These are phyloP conservation scores for Talaromyces marneffei DNA, from an alignment of 2,329 filamentous ascomycete genomes.

Conservation along the genomic window DNA sequence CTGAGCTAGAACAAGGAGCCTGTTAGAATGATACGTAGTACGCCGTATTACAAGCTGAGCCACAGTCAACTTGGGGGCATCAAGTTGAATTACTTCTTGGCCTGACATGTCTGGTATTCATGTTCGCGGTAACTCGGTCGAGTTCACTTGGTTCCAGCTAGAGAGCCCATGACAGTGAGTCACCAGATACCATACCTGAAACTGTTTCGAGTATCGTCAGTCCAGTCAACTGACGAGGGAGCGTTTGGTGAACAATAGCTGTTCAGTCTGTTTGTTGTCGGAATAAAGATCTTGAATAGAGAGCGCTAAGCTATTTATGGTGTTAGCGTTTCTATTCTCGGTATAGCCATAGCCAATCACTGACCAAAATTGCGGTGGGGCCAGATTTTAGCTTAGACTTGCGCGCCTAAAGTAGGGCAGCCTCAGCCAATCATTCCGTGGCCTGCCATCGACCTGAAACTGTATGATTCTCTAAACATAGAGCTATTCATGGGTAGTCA, in stretches of 20 bases:
- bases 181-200: background rate
- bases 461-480: background rate
- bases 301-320: background rate
- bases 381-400: background rate
- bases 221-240: background rate
- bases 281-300: background rate
- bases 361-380: background rate
- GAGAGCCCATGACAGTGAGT: background rate
- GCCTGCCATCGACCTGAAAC: conserved; percentile 5
- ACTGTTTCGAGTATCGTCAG: conserved; percentile 1
- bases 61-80: background rate
- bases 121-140: background rate
- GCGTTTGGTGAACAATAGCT: background rate
- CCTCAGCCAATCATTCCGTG: conserved; percentile 1
- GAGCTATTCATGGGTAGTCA: too few species aligned
- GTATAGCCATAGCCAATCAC: background rate
- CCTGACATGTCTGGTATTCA: background rate
- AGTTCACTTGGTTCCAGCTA: background rate
- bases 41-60: background rate
- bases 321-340: background rate
- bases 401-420: background rate
- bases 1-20: background rate
- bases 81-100: background rate
- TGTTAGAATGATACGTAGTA: background rate
- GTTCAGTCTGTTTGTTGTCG: background rate